Percentiles rank a stretch among this genome's conserved stretches.
These are phyloP conservation scores for Irpex sp. DNA, from an alignment of 1,284 basidiomycete genomes.

Conservation along the genomic window DNA sequence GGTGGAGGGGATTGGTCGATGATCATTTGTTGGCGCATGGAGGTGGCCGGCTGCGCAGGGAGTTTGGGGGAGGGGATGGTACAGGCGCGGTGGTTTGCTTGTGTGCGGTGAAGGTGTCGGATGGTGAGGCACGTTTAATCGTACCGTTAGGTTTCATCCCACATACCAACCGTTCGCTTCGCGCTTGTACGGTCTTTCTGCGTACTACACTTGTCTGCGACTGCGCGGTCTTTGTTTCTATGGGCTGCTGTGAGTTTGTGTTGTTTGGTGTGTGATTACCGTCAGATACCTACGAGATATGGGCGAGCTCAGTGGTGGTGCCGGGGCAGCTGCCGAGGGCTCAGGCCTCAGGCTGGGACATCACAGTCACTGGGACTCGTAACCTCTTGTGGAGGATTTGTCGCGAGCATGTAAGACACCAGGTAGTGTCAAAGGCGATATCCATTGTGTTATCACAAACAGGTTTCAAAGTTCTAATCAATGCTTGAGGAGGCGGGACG, in stretches of 20 bases:
- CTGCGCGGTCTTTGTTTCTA: constrained; percentile 22
- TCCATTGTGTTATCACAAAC: constrained; percentile 26
- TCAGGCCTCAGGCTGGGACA: too few relatives aligned
- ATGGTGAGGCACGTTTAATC: constrained; percentile 42
- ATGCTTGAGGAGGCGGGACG: too few relatives aligned
- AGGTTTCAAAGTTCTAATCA: too few relatives aligned
- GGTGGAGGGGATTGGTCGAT: constrained; percentile 72
- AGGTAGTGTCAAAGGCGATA: constrained; percentile 55
- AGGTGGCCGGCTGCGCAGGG: constrained; percentile 24
- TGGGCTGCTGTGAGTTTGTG: constrained; percentile 15
- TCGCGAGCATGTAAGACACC: constrained; percentile 69
- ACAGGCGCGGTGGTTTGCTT: too few relatives aligned
- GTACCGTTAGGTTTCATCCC: constrained; percentile 54
- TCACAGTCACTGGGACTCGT: constrained; percentile 41
- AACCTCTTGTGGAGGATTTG: constrained; percentile 66
- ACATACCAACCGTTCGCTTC: constrained; percentile 51
- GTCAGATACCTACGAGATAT: constrained; percentile 25
- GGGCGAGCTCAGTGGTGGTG: constrained; percentile 27
- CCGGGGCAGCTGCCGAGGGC: constrained; percentile 26
- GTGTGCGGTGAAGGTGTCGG: too few relatives aligned
- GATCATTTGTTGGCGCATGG: constrained; percentile 50
- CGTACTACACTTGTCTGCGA: constrained; percentile 25
- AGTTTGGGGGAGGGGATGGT: too few relatives aligned
- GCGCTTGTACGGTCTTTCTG: constrained; percentile 37
- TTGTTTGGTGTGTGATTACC: constrained; percentile 2